phyloP scores from a whole-genome alignment of 176 grass and related monocot genomes.

The Bromus sterilis region DNA sequence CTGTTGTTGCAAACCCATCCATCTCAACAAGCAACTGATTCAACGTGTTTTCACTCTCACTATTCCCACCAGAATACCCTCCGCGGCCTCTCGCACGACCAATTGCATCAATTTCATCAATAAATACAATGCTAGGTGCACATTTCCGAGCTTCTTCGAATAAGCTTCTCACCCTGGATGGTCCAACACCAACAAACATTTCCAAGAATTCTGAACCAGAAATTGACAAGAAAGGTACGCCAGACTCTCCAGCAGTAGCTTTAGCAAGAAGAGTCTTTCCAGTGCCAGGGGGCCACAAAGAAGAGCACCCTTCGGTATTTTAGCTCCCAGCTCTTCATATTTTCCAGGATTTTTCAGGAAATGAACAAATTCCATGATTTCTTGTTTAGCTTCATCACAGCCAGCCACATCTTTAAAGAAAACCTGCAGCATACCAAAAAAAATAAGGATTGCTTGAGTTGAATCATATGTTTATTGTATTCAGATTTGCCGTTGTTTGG shows the following conservation, averaged over 20 bases:
- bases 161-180: constrained; percentile 75
- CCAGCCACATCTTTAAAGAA: constrained; percentile 97
- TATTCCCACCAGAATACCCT: constrained; percentile 50
- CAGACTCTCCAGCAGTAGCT: constrained; percentile 90
- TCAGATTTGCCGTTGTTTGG: background rate
- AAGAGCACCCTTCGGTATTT: constrained; percentile 96
- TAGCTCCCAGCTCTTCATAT: constrained; percentile 88
- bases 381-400: constrained; percentile 96
- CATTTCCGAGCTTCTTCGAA: constrained; percentile 83
- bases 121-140: constrained; percentile 87
- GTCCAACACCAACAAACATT: constrained; percentile 99
- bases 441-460: constrained; percentile 2
- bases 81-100: constrained; percentile 73
- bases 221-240: constrained; percentile 84
- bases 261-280: constrained; percentile 96
- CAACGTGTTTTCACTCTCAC: constrained; percentile 88
- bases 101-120: constrained; percentile 97
- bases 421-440: constrained; percentile 41
- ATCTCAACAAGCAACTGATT: constrained; percentile 96
- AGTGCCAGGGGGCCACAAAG: constrained; percentile 85
- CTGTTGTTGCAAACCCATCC: constrained; percentile 93
- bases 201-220: constrained; percentile 93
- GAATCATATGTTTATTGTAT: background rate
- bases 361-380: constrained; percentile 99
- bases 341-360: constrained; percentile 96